Evolutionary conservation across 2,329 filamentous ascomycete species (phyloP).

Genomic region (Zalaria sp.): DNA sequence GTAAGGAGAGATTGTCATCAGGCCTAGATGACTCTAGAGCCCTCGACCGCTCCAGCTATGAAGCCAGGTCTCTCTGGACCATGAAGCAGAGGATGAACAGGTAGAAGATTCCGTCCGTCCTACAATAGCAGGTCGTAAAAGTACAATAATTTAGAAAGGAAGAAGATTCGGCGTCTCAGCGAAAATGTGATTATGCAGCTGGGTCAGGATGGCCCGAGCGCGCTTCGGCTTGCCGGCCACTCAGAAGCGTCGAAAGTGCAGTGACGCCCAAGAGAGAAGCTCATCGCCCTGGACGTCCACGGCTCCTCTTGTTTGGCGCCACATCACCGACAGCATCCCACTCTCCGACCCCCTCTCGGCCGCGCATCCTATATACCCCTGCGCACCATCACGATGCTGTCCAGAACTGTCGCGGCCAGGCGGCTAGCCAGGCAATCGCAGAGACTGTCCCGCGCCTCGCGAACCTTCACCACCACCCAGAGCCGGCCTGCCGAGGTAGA

Average conservation of each 20-base stretch:
- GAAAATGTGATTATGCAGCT: slow-evolving; percentile 4
- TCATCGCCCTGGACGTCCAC: not conserved
- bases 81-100: not conserved
- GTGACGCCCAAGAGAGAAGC: not conserved
- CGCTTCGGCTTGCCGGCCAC: not conserved
- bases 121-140: slow-evolving; percentile 44
- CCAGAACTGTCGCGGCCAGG: slow-evolving; percentile 21
- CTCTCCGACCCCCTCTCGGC: slow-evolving; percentile 7
- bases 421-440: slow-evolving; percentile 47
- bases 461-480: slow-evolving; percentile 69
- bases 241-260: slow-evolving; percentile 1
- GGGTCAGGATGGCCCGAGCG: no score
- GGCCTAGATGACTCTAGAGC: no score
- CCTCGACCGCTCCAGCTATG: no score
- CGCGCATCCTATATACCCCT: slow-evolving; percentile 5
- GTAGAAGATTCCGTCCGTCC: slow-evolving; percentile 19
- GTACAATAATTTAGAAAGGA: slow-evolving; percentile 3
- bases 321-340: slow-evolving; percentile 1
- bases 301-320: not conserved
- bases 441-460: slow-evolving; percentile 40
- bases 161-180: slow-evolving; percentile 5
- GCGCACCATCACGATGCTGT: slow-evolving; percentile 39
- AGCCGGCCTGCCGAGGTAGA: slow-evolving; percentile 82
- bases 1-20: no score
- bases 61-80: not conserved